Conservation (phyloP, 2,329 filamentous ascomycete species). For the Pleomassaria siparia region DNA sequence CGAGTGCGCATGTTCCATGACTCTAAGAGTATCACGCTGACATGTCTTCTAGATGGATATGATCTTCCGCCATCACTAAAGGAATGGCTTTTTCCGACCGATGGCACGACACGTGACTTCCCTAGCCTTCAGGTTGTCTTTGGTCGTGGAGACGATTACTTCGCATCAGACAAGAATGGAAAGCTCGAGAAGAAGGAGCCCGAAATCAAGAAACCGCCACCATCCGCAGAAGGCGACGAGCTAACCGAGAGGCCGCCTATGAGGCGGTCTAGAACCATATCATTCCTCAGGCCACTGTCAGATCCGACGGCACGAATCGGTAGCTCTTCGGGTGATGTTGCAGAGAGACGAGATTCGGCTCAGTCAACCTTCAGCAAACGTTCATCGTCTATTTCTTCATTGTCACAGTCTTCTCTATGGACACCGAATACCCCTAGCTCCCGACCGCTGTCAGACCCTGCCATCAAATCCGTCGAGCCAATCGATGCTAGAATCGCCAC, state of each 20-base stretch:
- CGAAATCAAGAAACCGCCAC: conserved; percentile 21
- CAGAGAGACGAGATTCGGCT: neutral
- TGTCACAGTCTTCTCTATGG: neutral
- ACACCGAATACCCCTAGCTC: neutral
- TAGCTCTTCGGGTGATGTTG: neutral
- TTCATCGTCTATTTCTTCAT: conserved; percentile 7
- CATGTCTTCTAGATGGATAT: conserved; percentile 30
- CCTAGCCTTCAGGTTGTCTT: conserved; percentile 42
- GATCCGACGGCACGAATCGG: conserved; percentile 17
- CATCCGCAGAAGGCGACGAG: conserved; percentile 14
- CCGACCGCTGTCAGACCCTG: conserved; percentile 19
- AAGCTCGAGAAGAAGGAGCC: conserved; percentile 41
- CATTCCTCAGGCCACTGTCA: conserved; percentile 29
- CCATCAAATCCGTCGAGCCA: neutral
- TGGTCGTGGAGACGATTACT: conserved; percentile 43
- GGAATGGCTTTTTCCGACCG: conserved; percentile 38
- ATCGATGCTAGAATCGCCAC: no score
- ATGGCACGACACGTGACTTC: conserved; percentile 35
- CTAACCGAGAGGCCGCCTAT: conserved; percentile 19
- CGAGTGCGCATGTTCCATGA: conserved; percentile 9
- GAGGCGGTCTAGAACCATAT: conserved; percentile 33
- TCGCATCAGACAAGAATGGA: conserved; percentile 42
- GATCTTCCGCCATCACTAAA: conserved; percentile 36
- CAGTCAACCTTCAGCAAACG: neutral
- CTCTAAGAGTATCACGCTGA: neutral